A percentile compares a stretch with the other conserved stretches of the same genome.
These are phyloP conservation scores for Cryptomeria japonica DNA, from an alignment of 75 land plant species.

Conservation along the genomic window DNA sequence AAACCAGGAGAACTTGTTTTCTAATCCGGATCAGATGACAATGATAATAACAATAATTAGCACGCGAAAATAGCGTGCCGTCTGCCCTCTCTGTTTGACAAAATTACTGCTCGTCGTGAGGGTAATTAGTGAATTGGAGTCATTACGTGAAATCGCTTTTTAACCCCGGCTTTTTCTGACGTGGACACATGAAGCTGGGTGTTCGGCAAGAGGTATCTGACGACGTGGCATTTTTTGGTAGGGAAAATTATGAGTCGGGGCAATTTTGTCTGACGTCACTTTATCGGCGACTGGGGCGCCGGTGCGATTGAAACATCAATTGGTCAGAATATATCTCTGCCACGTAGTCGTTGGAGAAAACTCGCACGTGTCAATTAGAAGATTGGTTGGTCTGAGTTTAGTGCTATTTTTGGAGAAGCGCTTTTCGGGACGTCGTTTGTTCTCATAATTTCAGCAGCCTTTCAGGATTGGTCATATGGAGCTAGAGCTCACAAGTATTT, in stretches of 20 bases:
- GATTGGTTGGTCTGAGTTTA: background rate
- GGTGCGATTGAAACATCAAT: background rate
- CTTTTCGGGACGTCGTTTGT: background rate
- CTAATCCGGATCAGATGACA: background rate
- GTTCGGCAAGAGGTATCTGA: background rate
- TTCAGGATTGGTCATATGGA: no score
- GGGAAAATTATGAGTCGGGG: background rate
- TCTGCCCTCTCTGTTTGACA: background rate
- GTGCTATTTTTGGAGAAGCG: background rate
- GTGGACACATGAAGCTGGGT: background rate
- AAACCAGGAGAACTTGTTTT: background rate
- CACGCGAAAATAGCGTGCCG: background rate
- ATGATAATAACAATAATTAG: background rate
- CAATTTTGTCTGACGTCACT: background rate
- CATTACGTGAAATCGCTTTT: background rate
- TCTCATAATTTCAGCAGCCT: background rate
- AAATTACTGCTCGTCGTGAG: background rate
- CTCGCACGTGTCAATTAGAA: background rate
- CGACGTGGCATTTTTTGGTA: background rate
- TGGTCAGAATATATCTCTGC: background rate
- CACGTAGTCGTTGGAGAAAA: background rate
- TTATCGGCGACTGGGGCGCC: background rate
- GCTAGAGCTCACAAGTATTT: no score
- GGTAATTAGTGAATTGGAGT: background rate
- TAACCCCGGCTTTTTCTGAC: background rate